Conservation (phyloP, 2,329 filamentous ascomycete species). For the Orbilia ellipsospora region DNA sequence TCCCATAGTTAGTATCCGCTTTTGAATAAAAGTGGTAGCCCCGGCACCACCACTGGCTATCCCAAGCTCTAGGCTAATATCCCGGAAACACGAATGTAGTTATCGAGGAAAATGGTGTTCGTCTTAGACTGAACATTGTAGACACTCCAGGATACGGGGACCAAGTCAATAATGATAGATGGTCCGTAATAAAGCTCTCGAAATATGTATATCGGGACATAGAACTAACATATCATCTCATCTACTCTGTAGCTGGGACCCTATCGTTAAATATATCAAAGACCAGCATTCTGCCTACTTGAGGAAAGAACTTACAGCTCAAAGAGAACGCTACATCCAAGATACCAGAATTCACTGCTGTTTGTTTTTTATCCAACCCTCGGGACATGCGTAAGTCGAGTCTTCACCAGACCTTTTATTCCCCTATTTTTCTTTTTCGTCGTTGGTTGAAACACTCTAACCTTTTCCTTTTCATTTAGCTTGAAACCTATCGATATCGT, state of each 20-base stretch:
- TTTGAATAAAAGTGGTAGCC: not conserved
- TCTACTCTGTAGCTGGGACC: slow-evolving; percentile 77
- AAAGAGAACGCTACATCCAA: slow-evolving; percentile 98
- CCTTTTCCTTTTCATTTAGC: slow-evolving; percentile 59
- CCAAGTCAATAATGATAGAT: slow-evolving; percentile 99
- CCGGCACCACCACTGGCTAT: not conserved
- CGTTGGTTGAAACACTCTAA: slow-evolving; percentile 15
- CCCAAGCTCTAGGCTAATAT: not conserved
- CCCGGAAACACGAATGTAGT: slow-evolving; percentile 64
- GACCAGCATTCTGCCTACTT: slow-evolving; percentile 99
- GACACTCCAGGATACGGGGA: slow-evolving; percentile 98
- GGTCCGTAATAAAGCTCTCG: slow-evolving; percentile 64
- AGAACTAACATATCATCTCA: slow-evolving; percentile 20
- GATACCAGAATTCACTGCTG: slow-evolving; percentile 99
- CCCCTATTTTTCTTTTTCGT: slow-evolving; percentile 6
- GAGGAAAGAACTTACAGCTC: slow-evolving; percentile 98
- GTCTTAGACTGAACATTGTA: slow-evolving; percentile 96
- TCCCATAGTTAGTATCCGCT: slow-evolving; percentile 74
- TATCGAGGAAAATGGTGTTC: slow-evolving; percentile 99
- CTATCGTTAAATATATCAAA: slow-evolving; percentile 99
- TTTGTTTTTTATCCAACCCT: slow-evolving; percentile 99
- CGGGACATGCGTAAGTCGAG: slow-evolving; percentile 79
- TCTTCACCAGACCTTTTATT: not conserved
- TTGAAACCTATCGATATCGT: slow-evolving; percentile 99
- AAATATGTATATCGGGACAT: not conserved